Evolutionary conservation across 2,329 filamentous ascomycete genomes (phyloP), one percentile per base, ranked within the genome.

Genomic region (Colletotrichum camelliae): DNA sequence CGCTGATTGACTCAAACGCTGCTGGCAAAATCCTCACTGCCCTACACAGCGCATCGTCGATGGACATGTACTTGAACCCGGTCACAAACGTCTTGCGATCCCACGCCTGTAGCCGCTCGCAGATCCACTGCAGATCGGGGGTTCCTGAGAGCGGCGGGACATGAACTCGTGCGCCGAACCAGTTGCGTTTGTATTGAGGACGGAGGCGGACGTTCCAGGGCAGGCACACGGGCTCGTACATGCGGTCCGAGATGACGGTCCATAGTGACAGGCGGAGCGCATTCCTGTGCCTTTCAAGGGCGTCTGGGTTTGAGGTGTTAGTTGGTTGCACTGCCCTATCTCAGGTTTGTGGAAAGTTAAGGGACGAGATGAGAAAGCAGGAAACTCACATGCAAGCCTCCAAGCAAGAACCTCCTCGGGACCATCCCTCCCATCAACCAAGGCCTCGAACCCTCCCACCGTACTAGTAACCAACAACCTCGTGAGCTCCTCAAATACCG

Each of bases 191-290:
- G 43, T 52, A 52, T 13, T 13, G 43, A 52, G 27, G 0, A 0
- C 55, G 55, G 24, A 27, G 24, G 15, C 55, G 52, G 7, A 57
- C 8, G 60, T 52, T 21, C 43, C 43, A 52, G 43, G 43, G 43
- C n/a, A 52, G 43, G 43, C n/a, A 52, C n/a, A 52, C n/a, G 0
- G 43, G 43, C 5, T 52, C 43, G 43, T 21, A 52, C 2, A 71
- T 66, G 35, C 33, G 48, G 9, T 67, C 58, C 37, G 31, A 55
- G 15, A 74, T 24, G 7, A 21, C 18, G 7, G 60, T 61, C 48
- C 65, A 70, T 13, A 74, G 61, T 3, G 48, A 65, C 9, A 74
- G 31, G 13, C 67, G 52, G 21, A 67, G 52, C 12, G 37, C 29
- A 12, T 74, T 71, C 1, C 67, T 52, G 8, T 31, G 35, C 15